phyloP scores from a whole-genome alignment of 2,329 filamentous ascomycete species.

The Coniochaeta sp. region DNA sequence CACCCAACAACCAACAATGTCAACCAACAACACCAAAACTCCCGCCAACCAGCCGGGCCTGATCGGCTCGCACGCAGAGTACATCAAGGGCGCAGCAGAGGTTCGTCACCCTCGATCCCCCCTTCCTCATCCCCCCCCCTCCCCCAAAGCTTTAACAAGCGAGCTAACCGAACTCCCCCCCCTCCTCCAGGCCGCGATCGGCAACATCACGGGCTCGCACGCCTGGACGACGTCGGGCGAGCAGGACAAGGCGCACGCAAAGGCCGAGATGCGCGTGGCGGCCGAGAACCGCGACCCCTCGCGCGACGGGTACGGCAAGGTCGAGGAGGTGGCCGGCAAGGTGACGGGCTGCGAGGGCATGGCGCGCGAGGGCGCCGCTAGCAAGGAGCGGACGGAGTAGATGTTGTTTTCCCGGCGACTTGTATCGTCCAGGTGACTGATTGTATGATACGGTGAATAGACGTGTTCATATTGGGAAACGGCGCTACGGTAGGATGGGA shows the following conservation, averaged over 20 bases:
- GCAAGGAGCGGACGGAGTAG: constrained; percentile 24
- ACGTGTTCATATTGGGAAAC: no score
- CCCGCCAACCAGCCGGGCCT: constrained; percentile 45
- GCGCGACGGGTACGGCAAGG: constrained; percentile 50
- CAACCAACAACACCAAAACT: constrained; percentile 16
- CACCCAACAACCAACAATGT: constrained; percentile 11
- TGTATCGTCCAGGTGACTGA: neutral
- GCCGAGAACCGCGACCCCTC: constrained; percentile 46
- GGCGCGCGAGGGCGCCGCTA: constrained; percentile 53
- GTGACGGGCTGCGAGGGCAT: constrained; percentile 63
- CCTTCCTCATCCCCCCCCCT: neutral
- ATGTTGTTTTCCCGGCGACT: neutral
- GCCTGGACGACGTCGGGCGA: constrained; percentile 58
- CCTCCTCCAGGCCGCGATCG: constrained; percentile 45
- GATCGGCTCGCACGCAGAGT: constrained; percentile 57
- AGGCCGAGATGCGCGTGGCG: constrained; percentile 56
- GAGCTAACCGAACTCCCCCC: constrained; percentile 5
- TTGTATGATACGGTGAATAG: neutral
- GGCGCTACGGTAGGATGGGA: no score
- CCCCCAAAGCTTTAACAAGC: constrained; percentile 6
- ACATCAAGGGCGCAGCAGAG: constrained; percentile 61
- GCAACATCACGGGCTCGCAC: constrained; percentile 52
- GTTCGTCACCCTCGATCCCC: constrained; percentile 28
- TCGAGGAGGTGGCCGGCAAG: constrained; percentile 58
- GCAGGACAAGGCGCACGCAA: constrained; percentile 55